Evolutionary conservation across 495 filamentous ascomycete species (phyloP), one percentile per base, ranked within the genome.

Genomic region (Penicillium bovifimosum): DNA sequence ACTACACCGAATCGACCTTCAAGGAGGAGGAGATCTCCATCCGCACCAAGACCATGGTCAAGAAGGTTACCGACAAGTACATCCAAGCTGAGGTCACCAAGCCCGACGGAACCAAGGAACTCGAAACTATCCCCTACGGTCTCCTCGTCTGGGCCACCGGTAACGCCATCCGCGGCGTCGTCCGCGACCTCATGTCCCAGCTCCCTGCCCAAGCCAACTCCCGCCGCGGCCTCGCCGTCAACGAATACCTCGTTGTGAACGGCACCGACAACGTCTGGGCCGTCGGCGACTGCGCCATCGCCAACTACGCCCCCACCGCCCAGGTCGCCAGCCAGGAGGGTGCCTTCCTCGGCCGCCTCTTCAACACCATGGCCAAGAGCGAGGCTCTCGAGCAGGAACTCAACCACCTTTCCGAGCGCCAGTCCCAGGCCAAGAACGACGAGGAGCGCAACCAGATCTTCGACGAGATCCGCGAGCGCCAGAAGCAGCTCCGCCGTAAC

Each of bases 1-100:
- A 99, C 66, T 99, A 97, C 78, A 97, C 95, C 57, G 95, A 97
- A 74, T 90, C 88, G 68, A 95, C 91, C 49, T 96, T 99, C 80
- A 93, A 95, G 74, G 95, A 97, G 77, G 92, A 97, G 74, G 88
- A 88, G 60, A 99, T 99, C 65, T 83, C 86, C 51, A 92, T 99
- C 75, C 86, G 84, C 68, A 95, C 93, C 53, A 99, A 99, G 83
- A 99, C 93, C 42, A 91, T 95, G 86, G 93, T 99, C 65, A 97
- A 96, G 77, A 89, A 87, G 53, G 93, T 99, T 47, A 95, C 89
- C 20, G 89, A 95, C 64, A 96, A 88, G 76, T 85, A 83, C 67
- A 95, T 99, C 64, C 87, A 96, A 73, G 93, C 91, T 57, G 89
- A 96, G 73, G 79, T 85, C 35, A 86, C 83, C 55, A 82, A 83